These are phyloP conservation scores for Astragalus glycyphyllos DNA, from an alignment of 306 rosid species.

Conservation along the genomic window DNA sequence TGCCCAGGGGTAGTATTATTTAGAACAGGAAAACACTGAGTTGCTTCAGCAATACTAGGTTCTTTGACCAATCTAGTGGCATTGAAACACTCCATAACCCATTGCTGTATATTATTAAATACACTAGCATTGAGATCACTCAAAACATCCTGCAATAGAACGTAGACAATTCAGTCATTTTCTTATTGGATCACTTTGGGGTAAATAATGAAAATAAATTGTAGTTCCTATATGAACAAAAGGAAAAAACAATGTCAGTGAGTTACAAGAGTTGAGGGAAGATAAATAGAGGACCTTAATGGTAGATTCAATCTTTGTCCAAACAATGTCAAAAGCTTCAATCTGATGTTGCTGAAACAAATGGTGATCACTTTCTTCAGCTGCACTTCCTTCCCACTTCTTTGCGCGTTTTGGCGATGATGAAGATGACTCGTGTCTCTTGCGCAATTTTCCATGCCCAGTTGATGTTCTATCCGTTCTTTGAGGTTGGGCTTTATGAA, in stretches of 20 bases:
- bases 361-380: slow-evolving; percentile 44
- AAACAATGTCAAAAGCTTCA: slow-evolving; percentile 64
- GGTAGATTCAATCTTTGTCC: slow-evolving; percentile 74
- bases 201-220: slow-evolving; percentile 31
- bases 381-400: slow-evolving; percentile 44
- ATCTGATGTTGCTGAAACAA: slow-evolving; percentile 45
- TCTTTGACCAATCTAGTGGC: slow-evolving; percentile 54
- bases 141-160: slow-evolving; percentile 63
- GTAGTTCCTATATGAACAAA: not conserved
- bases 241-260: slow-evolving; percentile 15
- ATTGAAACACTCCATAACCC: slow-evolving; percentile 71
- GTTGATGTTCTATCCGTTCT: slow-evolving; percentile 51
- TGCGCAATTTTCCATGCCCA: slow-evolving; percentile 47
- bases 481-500: slow-evolving; percentile 67
- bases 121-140: slow-evolving; percentile 64
- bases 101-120: slow-evolving; percentile 63
- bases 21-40: slow-evolving; percentile 65
- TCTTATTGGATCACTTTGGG: slow-evolving; percentile 5
- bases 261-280: slow-evolving; percentile 6
- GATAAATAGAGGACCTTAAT: slow-evolving; percentile 60
- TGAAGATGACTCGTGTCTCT: slow-evolving; percentile 59
- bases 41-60: slow-evolving; percentile 59
- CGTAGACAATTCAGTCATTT: slow-evolving; percentile 17
- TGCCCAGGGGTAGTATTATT: slow-evolving; percentile 49
- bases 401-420: slow-evolving; percentile 41